Evolutionary conservation across 768 basidiomycete species (phyloP), one percentile per base, ranked within the genome.

Genomic region (Mycena albidolilacea): DNA sequence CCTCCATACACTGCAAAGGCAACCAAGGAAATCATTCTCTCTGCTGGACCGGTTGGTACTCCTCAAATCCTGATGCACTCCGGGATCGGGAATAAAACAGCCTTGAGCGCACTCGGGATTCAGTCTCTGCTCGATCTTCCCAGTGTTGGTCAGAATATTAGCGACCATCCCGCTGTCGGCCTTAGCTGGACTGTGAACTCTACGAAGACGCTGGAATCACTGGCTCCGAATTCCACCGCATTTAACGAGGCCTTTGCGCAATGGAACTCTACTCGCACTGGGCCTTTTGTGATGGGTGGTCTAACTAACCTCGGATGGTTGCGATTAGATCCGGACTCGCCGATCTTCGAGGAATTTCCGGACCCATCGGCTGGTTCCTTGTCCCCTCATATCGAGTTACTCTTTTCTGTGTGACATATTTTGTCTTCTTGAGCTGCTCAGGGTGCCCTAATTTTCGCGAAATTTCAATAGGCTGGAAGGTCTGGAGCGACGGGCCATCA

Each of bases 11-110:
- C 21, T 2, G 59, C 39, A 43, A 41, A 61, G 39, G 59, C 59
- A 11, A 10, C 59, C 2, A 61, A 61, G 14, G 59, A 61, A 23
- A 43, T 61, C 41, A 43, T 61, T 23, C 59, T 61, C 23, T 61
- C 59, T 7, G 59, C 59, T 6, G 59, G 59, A 61, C 21, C 59
- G 3, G 41, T 61, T 11, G 59, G 59, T 1, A 43, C 59, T 14
- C 59, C 59, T 11, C 39, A 43, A 19, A 61, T 61, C 14, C 41
- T 61, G 10, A 43, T 61, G 59, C 59, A 61, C 12, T 61, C 59
- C 10, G 59, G 59, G 2, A 9, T 61, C 39, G 59, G 59, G 23
- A 11, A 41, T 14, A 9, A 3, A 37, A 43, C n/a, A 3, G 39
- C 39, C 2, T 61, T 61, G n/a, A 19, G 14, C 6, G 39, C 59